Base-by-base conservation (phyloP, 306 rosid genomes). In the Cucurbita pepo region DNA sequence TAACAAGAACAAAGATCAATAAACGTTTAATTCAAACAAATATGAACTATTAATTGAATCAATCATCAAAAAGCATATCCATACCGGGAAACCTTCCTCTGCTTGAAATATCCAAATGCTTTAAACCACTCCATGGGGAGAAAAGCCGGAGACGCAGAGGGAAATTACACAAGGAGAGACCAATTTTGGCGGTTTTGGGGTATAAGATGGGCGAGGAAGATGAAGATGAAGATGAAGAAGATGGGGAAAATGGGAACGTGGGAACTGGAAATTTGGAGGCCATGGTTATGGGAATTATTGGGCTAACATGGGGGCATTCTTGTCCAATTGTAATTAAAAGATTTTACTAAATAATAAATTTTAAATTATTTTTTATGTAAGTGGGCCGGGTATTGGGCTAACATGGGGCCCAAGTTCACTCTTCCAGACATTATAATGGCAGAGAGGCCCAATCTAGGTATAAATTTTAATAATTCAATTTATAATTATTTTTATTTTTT, bases 71-170 rank as follows among this genome's bases (percentile, higher is more conserved):
- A 21, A 44, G 16, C 3, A 64, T 10, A 19, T 43, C 91, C 56
- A 61, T 74, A 44, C 71, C 75, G 66, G 77, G 64, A 72, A 84
- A 81, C 40, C 76, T 88, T 41, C 82, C 79, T 14, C 69, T 74
- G 61, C 44, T 21, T 55, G 91, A 89, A 81, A 88, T 76, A 69
- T 90, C 90, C 92, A 86, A 55, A 40, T 84, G 91, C 91, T 88
- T 91, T 55, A 95, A 64, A 74, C 99, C 93, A 78, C 62, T 86
- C 97, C 97, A 95, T n/a, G 90, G 92, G 0, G 89, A 78, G 79
- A 88, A 88, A 82, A 56, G 76, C 18, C 81, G 54, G 59, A 80
- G 78, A 80, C 87, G 83, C 89, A 79, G 70, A 21, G 87, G 89
- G 73, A 86, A 74, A 48, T 77, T 67, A 79, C 61, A 75, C 3